Conservation (phyloP, 2,329 filamentous ascomycete genomes). For the Ophioceras dolichostomum region DNA sequence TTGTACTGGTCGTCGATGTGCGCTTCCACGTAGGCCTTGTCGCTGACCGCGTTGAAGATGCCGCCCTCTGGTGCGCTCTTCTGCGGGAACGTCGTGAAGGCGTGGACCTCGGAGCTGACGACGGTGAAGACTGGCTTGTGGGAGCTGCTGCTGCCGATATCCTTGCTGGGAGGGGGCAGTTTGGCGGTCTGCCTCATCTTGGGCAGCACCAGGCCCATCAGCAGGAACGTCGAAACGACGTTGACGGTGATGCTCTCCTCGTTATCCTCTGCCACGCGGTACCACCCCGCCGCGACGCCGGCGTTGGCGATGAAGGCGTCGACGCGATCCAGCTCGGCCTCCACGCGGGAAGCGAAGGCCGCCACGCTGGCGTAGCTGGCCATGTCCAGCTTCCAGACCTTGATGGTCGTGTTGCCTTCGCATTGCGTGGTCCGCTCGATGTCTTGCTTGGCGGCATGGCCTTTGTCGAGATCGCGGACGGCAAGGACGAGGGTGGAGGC, state of each 20-base stretch:
- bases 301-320: constrained; percentile 31
- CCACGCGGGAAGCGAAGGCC: constrained; percentile 23
- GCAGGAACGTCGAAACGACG: constrained; percentile 36
- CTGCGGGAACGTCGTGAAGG: constrained; percentile 14
- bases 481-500: constrained; percentile 19
- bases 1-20: constrained; percentile 16
- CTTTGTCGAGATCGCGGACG: constrained; percentile 16
- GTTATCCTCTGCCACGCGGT: constrained; percentile 24
- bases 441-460: constrained; percentile 20
- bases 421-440: constrained; percentile 15
- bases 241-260: constrained; percentile 40
- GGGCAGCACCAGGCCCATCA: constrained; percentile 35
- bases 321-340: constrained; percentile 12
- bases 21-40: constrained; percentile 8
- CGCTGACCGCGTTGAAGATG: constrained; percentile 17
- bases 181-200: constrained; percentile 30
- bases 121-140: constrained; percentile 15
- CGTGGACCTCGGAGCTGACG: constrained; percentile 15
- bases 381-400: constrained; percentile 36
- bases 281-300: constrained; percentile 22
- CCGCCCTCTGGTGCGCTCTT: constrained; percentile 11
- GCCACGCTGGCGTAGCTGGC: constrained; percentile 25
- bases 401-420: constrained; percentile 12
- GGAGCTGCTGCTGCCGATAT: constrained; percentile 4
- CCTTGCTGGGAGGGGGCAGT: too few relatives aligned